Conservation (phyloP, 192 early-diverging fungal species). For the Haplosporangium gracile region DNA sequence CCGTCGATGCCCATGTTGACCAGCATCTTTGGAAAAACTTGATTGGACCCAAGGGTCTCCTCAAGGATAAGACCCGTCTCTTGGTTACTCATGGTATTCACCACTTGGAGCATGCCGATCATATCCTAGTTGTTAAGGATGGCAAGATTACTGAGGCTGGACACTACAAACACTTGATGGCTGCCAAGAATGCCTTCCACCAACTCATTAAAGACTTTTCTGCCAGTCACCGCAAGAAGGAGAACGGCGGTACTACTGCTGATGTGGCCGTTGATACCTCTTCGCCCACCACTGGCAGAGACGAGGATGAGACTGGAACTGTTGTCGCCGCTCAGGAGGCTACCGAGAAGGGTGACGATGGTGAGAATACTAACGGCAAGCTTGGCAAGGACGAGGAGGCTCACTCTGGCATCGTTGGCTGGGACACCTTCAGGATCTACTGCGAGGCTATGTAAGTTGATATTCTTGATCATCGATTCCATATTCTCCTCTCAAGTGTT, state of each 20-base stretch:
- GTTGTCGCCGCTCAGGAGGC: constrained; percentile 53
- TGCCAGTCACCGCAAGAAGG: constrained; percentile 13
- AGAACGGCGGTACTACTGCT: constrained; percentile 19
- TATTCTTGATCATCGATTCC: neutral
- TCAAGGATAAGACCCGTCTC: constrained; percentile 83
- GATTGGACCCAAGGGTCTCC: constrained; percentile 85
- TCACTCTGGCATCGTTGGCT: constrained; percentile 81
- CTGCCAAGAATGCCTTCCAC: constrained; percentile 65
- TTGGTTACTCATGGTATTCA: constrained; percentile 88
- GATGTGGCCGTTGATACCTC: constrained; percentile 53
- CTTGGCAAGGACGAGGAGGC: constrained; percentile 86
- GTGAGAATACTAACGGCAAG: constrained; percentile 34
- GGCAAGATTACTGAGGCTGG: constrained; percentile 80
- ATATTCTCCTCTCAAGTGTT: neutral
- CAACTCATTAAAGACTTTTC: constrained; percentile 78
- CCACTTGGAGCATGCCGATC: constrained; percentile 75
- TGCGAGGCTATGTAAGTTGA: constrained; percentile 59
- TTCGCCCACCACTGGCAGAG: constrained; percentile 12
- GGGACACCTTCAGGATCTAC: constrained; percentile 81
- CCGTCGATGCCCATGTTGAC: constrained; percentile 76
- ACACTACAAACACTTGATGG: constrained; percentile 73
- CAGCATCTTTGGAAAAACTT: constrained; percentile 90
- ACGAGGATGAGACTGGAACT: constrained; percentile 29
- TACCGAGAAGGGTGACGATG: constrained; percentile 38
- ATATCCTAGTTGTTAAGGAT: constrained; percentile 78